phyloP scores from a whole-genome alignment of 331 rosid species.

The Pyracantha coccinea region DNA sequence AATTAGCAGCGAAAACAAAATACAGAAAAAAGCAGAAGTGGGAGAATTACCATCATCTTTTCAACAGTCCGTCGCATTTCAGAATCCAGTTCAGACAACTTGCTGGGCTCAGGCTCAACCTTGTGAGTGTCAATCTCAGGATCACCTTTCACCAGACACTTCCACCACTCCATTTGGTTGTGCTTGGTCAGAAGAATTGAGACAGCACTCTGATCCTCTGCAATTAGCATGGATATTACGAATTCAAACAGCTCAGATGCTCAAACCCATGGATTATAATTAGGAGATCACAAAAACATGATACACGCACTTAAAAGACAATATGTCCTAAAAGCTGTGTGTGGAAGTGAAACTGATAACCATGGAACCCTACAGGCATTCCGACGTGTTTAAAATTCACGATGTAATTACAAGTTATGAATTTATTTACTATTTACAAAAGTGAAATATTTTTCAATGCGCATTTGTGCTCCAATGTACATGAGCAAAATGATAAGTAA shows the following conservation, averaged over 20 bases:
- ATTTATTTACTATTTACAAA: not conserved
- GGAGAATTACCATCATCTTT: slow-evolving; percentile 77
- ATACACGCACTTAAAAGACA: not conserved
- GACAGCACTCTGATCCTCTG: slow-evolving; percentile 80
- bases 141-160: slow-evolving; percentile 73
- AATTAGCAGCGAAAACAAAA: not conserved
- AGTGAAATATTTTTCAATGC: not conserved
- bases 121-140: slow-evolving; percentile 87
- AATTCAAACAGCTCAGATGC: not conserved
- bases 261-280: not conserved
- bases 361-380: not conserved
- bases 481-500: not conserved
- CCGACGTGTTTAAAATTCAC: not conserved
- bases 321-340: not conserved
- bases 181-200: slow-evolving; percentile 90
- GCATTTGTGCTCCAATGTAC: not conserved
- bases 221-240: not conserved
- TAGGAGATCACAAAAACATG: not conserved
- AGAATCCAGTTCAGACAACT: slow-evolving; percentile 75
- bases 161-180: slow-evolving; percentile 99
- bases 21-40: not conserved
- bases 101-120: slow-evolving; percentile 89
- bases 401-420: not conserved
- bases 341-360: not conserved
- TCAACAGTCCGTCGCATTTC: slow-evolving; percentile 85